Evolutionary conservation across 192 early-diverging fungal genomes (phyloP), one percentile per base, ranked within the genome.

Genomic region (Diversispora eburnea): DNA sequence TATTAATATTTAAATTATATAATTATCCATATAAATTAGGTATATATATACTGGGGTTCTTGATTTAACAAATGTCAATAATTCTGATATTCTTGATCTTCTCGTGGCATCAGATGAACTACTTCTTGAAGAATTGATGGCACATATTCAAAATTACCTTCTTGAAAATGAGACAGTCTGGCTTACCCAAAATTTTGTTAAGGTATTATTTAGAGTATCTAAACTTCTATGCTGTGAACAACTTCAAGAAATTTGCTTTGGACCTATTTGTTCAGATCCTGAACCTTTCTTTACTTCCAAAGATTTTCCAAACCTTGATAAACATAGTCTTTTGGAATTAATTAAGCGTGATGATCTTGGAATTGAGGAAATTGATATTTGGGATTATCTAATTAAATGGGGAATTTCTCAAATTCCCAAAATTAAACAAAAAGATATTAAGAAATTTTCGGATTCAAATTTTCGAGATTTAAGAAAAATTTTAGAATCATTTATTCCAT

Each of bases 61-160:
- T 62, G 41, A 73, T 1, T 55, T 73, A 42, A 25, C 41, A n/a
- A 33, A 64, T 20, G 5, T n/a, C 19, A 22, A 51, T 42, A 20
- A 10, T 19, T 43, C 71, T 4, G 59, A 61, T 48, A 63, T 73
- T 13, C 51, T 73, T 10, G 43, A 73, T 48, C 15, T 72, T 10
- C 20, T 73, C 5, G 48, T 64, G 2, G 59, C 72, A 13, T 54
- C 61, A 39, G 61, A 73, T 73, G 72, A 73, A 64, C 54, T 73
- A 51, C 10, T 56, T 52, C 20, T 73, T 8, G 71, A 51, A 10
- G 62, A 64, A 45, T 64, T 73, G 12, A 60, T 60, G 9, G 3
- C 0, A 6, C n/a, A 62, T 49, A 49, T 61, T 19, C 70, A 58
- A 46, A 19, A 59, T n/a, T 43, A 71, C 46, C 43, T 71, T 20